A percentile compares a stretch with the other conserved stretches of the same genome.
Conservation (phyloP, 768 basidiomycete species). For the Cystobasidium tubakii region DNA sequence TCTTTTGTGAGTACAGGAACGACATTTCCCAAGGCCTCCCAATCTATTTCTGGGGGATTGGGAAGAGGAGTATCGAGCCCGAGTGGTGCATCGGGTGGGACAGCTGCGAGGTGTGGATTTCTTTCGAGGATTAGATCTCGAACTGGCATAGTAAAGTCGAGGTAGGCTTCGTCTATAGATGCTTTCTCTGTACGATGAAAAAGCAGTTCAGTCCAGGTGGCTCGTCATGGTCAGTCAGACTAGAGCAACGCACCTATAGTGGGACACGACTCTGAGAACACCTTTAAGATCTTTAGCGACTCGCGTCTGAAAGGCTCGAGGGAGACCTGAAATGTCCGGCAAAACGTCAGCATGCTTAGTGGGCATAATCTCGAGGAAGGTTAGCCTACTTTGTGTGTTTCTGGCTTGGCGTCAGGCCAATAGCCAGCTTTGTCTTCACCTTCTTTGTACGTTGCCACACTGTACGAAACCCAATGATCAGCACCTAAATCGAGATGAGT, state of each 20-base stretch:
- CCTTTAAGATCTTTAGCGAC: constrained; percentile 72
- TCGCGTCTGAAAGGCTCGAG: constrained; percentile 88
- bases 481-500: not conserved
- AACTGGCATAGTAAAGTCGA: constrained; percentile 80
- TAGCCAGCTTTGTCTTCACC: constrained; percentile 82
- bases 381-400: constrained; percentile 80
- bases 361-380: too few relatives aligned
- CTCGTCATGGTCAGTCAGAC: not conserved
- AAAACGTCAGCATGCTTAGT: too few relatives aligned
- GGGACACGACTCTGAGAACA: constrained; percentile 68
- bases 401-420: constrained; percentile 79
- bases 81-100: constrained; percentile 51
- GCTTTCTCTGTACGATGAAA: constrained; percentile 83
- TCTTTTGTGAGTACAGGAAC: constrained; percentile 53
- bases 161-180: constrained; percentile 93
- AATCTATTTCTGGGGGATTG: constrained; percentile 60
- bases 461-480: constrained; percentile 7
- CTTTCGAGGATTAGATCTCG: constrained; percentile 65
- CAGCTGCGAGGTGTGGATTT: constrained; percentile 69
- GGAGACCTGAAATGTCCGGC: constrained; percentile 61
- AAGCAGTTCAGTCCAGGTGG: not conserved
- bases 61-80: constrained; percentile 75
- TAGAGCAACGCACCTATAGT: constrained; percentile 40
- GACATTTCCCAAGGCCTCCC: constrained; percentile 60
- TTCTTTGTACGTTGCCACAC: constrained; percentile 81